Base-by-base conservation (phyloP, 2,329 filamentous ascomycete genomes). In the Sporothrix globosa region DNA sequence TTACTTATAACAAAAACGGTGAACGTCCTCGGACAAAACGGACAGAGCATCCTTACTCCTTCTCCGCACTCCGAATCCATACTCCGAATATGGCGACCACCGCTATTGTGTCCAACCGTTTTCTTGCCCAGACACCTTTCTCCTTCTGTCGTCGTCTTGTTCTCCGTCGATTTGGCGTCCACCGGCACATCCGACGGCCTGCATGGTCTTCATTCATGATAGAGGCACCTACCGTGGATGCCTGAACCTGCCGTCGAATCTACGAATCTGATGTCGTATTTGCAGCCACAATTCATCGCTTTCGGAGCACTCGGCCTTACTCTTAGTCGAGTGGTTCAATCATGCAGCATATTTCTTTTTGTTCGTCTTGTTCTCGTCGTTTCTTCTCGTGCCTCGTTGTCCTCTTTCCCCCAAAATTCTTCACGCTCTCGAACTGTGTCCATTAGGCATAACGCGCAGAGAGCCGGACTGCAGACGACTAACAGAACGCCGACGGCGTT, bases 241-340 rank as follows among this genome's bases (percentile, higher is more conserved):
- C 56, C 56, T 60, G 30, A 30, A 41, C 56, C 56, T 44, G 56
- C 56, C 21, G 39, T 56, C 34, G n/a, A n/a, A 21, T 21, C 48
- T 44, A 2, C 7, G 56, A 10, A 41, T 60, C 24, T 60, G 34
- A 17, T 11, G 41, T 61, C 53, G 53, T 56, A 27, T 56, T 27
- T 56, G 53, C 53, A 56, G 53, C 53, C 24, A 30, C 53, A 19
- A 19, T 34, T n/a, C 56, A 21, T 60, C 56, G 56, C 24, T 10
- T 7, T 21, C 34, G 56, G 56, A 44, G 56, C n/a, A 41, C 56
- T 44, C 56, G 56, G 56, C 56, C 56, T 44, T 60, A 60, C 19
- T 44, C 19, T 24, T 14, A 14, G 7, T 60, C 19, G 5, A 4
- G n/a, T 60, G 50, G 34, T 9, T 34, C 34, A 6, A 34, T 9